Percentiles rank a stretch among this genome's conserved stretches.
Conservation (phyloP, 257 asterid genomes). For the Solanum chiquidenum region DNA sequence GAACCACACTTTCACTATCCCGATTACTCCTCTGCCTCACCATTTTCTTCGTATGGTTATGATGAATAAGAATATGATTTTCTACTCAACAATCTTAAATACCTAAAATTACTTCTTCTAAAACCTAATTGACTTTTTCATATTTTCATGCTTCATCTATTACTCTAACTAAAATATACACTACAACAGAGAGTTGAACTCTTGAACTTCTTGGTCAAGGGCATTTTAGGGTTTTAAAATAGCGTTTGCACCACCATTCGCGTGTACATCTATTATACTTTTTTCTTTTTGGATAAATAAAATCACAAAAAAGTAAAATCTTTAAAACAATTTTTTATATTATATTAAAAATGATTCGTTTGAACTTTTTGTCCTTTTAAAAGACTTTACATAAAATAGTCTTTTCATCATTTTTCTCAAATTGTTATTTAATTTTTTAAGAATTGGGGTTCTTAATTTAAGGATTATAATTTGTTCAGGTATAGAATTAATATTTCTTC, state of each 20-base stretch:
- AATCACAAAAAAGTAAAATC: neutral
- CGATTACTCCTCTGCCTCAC: neutral
- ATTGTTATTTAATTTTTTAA: too few species aligned
- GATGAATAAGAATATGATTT: neutral
- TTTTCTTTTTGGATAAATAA: neutral
- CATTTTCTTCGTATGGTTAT: neutral
- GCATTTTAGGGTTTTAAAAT: neutral
- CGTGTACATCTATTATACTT: neutral
- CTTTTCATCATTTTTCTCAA: neutral
- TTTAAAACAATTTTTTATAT: neutral
- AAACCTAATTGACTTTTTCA: neutral
- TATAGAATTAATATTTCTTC: neutral
- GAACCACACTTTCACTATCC: constrained; percentile 11
- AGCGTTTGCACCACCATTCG: neutral
- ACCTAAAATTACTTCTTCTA: neutral
- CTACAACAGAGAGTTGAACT: neutral
- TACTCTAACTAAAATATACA: neutral
- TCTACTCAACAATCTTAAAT: neutral
- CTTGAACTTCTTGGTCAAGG: neutral
- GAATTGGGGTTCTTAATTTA: neutral
- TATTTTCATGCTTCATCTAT: neutral
- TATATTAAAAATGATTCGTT: neutral
- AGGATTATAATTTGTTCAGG: neutral
- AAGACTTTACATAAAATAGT: too few species aligned
- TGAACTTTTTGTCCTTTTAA: neutral